Evolutionary conservation across 164 flowering plant species (phyloP), one percentile per base, ranked within the genome.

Genomic region (Malania oleifera): DNA sequence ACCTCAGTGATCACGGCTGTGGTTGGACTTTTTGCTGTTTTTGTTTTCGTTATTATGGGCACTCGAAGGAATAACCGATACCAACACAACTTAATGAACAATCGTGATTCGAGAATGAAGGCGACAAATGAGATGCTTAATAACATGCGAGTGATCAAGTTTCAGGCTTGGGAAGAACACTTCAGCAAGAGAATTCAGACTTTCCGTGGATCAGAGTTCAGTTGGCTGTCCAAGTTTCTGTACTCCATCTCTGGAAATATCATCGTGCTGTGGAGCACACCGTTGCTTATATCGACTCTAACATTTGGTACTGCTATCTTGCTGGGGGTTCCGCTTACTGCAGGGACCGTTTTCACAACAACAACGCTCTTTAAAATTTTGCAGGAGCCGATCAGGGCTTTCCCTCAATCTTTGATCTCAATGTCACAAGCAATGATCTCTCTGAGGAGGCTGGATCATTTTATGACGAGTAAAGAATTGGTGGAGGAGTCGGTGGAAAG

Each of bases 111-210:
- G 19, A 75, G 99, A 54, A 81, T 95, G 96, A 95, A 86, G 67
- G 89, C 95, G 0, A 86, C 86, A 0, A 86, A 83, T 41, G 99
- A 95, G 71, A 80, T 86, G 96, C 89, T 95, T 8, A 88, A 77
- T 41, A 76, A 86, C 73, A 91, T 95, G 96, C 67, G 97, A 0
- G 93, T 85, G 57, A 90, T 95, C 50, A 95, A 87, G 76, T 86
- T 95, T 65, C 99, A 95, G 65, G 97, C 96, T 0, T 95, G 99
- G 97, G 99, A 95, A 61, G 86, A 89, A 7, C 90, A 85, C 52
- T 95, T 89, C 75, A 73, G 72, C 39, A 76, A 78, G 71, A 78
- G 96, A 59, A 80, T 91, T 34, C 70, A 62, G 28, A 38, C 65
- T 7, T 78, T 85, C 47, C 83, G 99, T 10, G 78, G 71, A 8